Conservation (phyloP, 495 filamentous ascomycete genomes). For the Penicillium nucicola region DNA sequence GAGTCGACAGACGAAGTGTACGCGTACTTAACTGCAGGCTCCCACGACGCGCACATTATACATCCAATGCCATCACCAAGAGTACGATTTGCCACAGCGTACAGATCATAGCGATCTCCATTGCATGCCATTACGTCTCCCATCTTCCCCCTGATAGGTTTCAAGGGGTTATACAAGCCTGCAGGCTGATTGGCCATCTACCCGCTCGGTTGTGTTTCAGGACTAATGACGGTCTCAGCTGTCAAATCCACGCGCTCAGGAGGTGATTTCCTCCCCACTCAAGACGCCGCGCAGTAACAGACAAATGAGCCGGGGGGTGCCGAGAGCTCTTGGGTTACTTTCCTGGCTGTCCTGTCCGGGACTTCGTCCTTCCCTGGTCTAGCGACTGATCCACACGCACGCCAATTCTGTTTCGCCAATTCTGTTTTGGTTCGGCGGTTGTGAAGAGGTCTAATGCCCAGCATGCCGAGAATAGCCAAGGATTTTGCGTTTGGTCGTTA, state of each 20-base stretch:
- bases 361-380: neutral
- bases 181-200: conserved; percentile 15
- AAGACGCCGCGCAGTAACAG: conserved; percentile 16
- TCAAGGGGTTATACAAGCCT: conserved; percentile 8
- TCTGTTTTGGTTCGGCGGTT: neutral
- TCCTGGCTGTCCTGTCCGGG: neutral
- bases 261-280: conserved; percentile 9
- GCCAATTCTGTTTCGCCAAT: neutral
- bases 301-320: conserved; percentile 15
- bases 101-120: too few relatives aligned
- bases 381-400: neutral
- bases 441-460: neutral
- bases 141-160: conserved; percentile 3
- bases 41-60: too few relatives aligned
- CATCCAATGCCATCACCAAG: too few relatives aligned
- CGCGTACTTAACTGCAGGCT: too few relatives aligned
- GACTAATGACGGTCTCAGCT: conserved; percentile 7
- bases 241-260: conserved; percentile 13
- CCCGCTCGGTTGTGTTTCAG: conserved; percentile 23
- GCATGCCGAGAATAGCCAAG: conserved; percentile 6
- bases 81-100: too few relatives aligned
- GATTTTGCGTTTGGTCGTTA: neutral
- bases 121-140: too few relatives aligned
- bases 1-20: too few relatives aligned
- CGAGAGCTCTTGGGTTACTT: neutral